Percentiles rank a stretch among this genome's conserved stretches.
These are phyloP conservation scores for Colletotrichum endophyticum DNA, from an alignment of 2,329 filamentous ascomycete genomes.

Conservation along the genomic window DNA sequence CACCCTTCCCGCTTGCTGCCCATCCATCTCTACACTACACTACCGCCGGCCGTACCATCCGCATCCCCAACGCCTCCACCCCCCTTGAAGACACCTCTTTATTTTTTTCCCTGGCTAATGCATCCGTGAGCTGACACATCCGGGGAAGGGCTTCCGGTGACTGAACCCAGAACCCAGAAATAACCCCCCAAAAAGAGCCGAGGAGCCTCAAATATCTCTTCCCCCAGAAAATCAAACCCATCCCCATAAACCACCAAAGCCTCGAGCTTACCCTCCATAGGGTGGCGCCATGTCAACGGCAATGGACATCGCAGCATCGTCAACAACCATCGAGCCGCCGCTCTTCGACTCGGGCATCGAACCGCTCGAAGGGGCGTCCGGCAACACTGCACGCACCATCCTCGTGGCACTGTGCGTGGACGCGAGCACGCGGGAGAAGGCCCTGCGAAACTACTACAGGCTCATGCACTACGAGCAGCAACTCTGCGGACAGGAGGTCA, in stretches of 20 bases:
- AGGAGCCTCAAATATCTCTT: conserved; percentile 7
- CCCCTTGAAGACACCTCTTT: conserved; percentile 15
- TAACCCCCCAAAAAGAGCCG: neutral
- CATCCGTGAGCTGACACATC: conserved; percentile 21
- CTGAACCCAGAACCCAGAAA: conserved; percentile 21
- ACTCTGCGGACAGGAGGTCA: neutral
- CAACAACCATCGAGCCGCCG: neutral
- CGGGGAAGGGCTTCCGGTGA: conserved; percentile 20
- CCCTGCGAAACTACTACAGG: conserved; percentile 17
- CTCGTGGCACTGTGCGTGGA: conserved; percentile 22
- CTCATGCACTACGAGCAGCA: conserved; percentile 15
- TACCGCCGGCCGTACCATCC: neutral
- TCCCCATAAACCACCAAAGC: neutral
- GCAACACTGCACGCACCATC: conserved; percentile 14
- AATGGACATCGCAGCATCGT: conserved; percentile 2
- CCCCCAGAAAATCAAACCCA: neutral
- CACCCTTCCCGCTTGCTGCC: neutral
- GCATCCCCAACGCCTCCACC: neutral
- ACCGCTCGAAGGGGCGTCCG: conserved; percentile 16
- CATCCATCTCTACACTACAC: neutral
- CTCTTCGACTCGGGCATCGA: conserved; percentile 12
- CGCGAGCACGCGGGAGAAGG: neutral
- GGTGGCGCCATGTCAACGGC: neutral
- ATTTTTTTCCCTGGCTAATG: neutral
- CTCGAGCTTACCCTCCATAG: neutral